A percentile compares a stretch with the other conserved stretches of the same genome.
These are phyloP conservation scores for Penicillium samsonianum DNA, from an alignment of 495 filamentous ascomycete species.

Conservation along the genomic window DNA sequence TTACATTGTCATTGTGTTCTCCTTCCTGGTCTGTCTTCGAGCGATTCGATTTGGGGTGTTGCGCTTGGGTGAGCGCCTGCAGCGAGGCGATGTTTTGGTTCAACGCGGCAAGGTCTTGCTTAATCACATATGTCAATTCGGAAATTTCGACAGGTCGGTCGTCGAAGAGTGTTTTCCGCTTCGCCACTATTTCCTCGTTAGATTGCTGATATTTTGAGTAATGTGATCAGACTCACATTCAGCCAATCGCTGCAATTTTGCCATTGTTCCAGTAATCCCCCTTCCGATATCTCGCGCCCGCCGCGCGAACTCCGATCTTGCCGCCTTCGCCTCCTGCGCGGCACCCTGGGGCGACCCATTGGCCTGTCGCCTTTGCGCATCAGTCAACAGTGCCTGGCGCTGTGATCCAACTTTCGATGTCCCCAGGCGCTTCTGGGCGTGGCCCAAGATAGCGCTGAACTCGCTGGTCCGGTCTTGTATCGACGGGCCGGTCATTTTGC, in stretches of 20 bases:
- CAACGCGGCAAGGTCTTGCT: constrained; percentile 89
- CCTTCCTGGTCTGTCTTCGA: constrained; percentile 75
- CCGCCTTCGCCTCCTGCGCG: constrained; percentile 40
- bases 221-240: constrained; percentile 58
- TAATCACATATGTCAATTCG: constrained; percentile 93
- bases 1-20: constrained; percentile 92
- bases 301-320: constrained; percentile 82
- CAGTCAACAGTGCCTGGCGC: constrained; percentile 76
- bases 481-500: constrained; percentile 60
- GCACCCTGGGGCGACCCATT: constrained; percentile 59
- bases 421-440: constrained; percentile 73
- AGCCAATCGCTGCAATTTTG: constrained; percentile 87
- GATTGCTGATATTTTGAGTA: background rate
- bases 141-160: constrained; percentile 96
- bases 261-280: constrained; percentile 89
- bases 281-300: constrained; percentile 86
- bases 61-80: constrained; percentile 68
- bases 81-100: constrained; percentile 83
- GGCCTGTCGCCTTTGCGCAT: constrained; percentile 68
- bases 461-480: constrained; percentile 97
- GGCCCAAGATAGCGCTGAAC: constrained; percentile 85
- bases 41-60: constrained; percentile 65
- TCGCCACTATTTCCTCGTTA: constrained; percentile 64
- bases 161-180: constrained; percentile 95
- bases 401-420: constrained; percentile 72